Evolutionary conservation across 2,329 filamentous ascomycete genomes (phyloP), one percentile per base, ranked within the genome.

Genomic region (Pseudophaeomoniella oleicola): DNA sequence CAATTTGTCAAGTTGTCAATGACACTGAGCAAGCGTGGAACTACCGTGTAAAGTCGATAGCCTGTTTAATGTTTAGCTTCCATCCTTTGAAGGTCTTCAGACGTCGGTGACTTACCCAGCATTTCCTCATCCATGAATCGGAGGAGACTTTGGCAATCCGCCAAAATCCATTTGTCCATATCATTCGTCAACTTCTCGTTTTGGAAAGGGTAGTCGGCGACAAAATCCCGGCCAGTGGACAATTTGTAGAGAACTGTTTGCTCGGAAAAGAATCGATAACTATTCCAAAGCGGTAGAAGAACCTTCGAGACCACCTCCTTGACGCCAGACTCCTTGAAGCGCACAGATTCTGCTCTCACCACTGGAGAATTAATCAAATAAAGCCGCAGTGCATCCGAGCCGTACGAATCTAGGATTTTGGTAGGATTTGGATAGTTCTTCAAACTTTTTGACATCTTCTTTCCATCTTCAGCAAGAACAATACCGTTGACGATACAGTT

Each of bases 1-100:
- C 87, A 94, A 60, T 96, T 96, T n/a, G 87, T 94, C 3, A 83
- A 86, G 60, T 92, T 86, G 51, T 94, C 88, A 45, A 94, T 92
- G 50, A 93, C 71, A 39, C 71, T 72, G 13, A 93, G 70, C 41
- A 96, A 63, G 44, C 82, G 72, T 5, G 87, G 87, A 32, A 94
- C 86, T 32, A 96, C 88, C 1, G 87, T 96, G 59, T 94, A 96
- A 22, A 87, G 61, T 30, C 81, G 78, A 55, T 85, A 85, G 4
- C 64, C 78, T 67, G 52, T 51, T 5, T 16, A 36, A 11, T 3
- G 37, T 30, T 15, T 19, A 22, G 6, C n/a, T 4, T 10, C 4
- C n/a, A n/a, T n/a, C 12, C 30, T 16, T 2, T 10, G n/a, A 6
- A 16, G 5, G 10, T 35, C 16, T n/a, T n/a, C 11, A 9, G 15